Evolutionary conservation across 1,284 basidiomycete species (phyloP).

Genomic region (Moesziomyces sp.): DNA sequence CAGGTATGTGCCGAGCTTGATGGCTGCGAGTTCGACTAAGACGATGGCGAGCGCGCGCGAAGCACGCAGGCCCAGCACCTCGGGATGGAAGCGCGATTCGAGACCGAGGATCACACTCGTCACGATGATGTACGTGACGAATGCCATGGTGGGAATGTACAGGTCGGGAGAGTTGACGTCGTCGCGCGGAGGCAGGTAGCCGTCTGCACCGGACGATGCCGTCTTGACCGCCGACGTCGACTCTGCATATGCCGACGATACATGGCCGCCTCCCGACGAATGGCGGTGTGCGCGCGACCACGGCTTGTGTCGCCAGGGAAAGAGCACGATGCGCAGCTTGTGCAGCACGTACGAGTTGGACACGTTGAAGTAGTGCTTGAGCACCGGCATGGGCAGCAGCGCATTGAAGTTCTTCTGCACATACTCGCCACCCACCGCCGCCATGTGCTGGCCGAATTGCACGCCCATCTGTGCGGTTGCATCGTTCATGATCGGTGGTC

Average conservation of each 20-base stretch:
- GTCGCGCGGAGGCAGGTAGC: constrained; percentile 85
- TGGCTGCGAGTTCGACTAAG: constrained; percentile 79
- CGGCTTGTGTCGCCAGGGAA: constrained; percentile 85
- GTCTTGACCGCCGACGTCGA: constrained; percentile 18
- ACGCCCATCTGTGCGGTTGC: constrained; percentile 95
- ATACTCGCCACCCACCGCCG: constrained; percentile 93
- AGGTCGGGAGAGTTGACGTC: constrained; percentile 96
- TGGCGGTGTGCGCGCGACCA: constrained; percentile 64
- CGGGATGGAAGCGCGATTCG: constrained; percentile 85
- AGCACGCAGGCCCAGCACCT: constrained; percentile 86
- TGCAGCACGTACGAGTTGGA: constrained; percentile 94
- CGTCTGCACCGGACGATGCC: constrained; percentile 33
- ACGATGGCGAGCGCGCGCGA: constrained; percentile 75
- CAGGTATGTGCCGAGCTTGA: constrained; percentile 90
- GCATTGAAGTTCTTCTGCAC: constrained; percentile 81
- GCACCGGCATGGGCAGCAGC: constrained; percentile 63
- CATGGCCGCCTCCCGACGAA: constrained; percentile 26
- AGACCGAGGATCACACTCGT: constrained; percentile 84
- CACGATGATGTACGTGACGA: constrained; percentile 94
- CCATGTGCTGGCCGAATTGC: constrained; percentile 91
- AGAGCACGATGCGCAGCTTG: constrained; percentile 89
- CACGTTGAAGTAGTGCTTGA: constrained; percentile 96
- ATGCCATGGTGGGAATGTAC: constrained; percentile 95
- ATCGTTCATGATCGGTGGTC: constrained; percentile 76
- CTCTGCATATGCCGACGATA: constrained; percentile 32